Conservation (phyloP, 2,329 filamentous ascomycete species). For the Phaeophleospora eucalypticola region DNA sequence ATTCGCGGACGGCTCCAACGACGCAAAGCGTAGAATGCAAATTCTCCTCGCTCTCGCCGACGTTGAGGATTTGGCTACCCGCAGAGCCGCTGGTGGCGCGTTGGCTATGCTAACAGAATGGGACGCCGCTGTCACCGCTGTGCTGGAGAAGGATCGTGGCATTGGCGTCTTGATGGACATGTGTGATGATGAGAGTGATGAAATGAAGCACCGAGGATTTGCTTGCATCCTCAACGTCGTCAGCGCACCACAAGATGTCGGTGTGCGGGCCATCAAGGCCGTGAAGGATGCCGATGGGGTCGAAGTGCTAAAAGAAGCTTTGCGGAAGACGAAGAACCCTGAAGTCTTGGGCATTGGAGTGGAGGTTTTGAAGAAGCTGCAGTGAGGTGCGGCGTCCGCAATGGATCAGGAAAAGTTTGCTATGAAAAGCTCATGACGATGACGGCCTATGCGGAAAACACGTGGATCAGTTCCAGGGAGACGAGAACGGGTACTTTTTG, state of each 20-base stretch:
- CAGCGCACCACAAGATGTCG: conserved; percentile 61
- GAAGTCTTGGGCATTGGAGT: conserved; percentile 54
- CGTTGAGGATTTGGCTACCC: conserved; percentile 72
- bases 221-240: conserved; percentile 65
- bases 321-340: conserved; percentile 64
- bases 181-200: conserved; percentile 66
- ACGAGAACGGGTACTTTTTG: too few relatives aligned
- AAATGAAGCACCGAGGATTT: conserved; percentile 66
- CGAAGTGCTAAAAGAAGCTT: conserved; percentile 63
- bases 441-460: too few relatives aligned
- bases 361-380: conserved; percentile 9
- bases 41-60: conserved; percentile 85
- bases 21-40: conserved; percentile 71
- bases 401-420: too few relatives aligned
- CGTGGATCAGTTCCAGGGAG: too few relatives aligned
- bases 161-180: conserved; percentile 74
- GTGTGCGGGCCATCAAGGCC: conserved; percentile 56
- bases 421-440: too few relatives aligned
- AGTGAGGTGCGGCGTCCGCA: conserved; percentile 3
- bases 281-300: conserved; percentile 60
- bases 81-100: conserved; percentile 81
- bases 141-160: conserved; percentile 67
- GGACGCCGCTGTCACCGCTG: conserved; percentile 66
- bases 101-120: conserved; percentile 78
- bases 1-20: conserved; percentile 63